phyloP scores from a whole-genome alignment of 2,329 filamentous ascomycete genomes.

The Cladosporium sp. region DNA sequence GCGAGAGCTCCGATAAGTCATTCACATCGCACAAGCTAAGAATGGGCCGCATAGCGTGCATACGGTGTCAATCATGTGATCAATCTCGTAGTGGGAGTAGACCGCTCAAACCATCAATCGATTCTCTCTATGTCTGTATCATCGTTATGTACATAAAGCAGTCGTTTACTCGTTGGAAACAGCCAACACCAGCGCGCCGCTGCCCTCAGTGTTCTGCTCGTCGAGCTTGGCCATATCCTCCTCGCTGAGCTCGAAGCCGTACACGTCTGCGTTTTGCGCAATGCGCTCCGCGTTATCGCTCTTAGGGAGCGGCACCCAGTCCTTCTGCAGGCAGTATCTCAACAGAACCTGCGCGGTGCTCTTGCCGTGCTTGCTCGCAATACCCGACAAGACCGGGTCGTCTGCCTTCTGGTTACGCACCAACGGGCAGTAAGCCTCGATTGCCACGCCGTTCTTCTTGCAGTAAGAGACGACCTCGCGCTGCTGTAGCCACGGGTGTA shows the following conservation, averaged over 20 bases:
- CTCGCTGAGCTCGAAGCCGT: slow-evolving; percentile 57
- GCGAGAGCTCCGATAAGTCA: neutral
- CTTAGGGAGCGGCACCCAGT: slow-evolving; percentile 69
- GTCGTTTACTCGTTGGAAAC: slow-evolving; percentile 31
- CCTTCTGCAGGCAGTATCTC: slow-evolving; percentile 80
- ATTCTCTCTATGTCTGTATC: neutral
- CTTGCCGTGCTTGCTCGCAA: slow-evolving; percentile 73
- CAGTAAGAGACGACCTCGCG: slow-evolving; percentile 59
- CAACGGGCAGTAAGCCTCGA: slow-evolving; percentile 66
- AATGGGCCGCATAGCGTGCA: slow-evolving; percentile 14
- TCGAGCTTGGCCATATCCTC: slow-evolving; percentile 60
- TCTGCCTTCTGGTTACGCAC: slow-evolving; percentile 71
- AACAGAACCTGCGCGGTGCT: slow-evolving; percentile 75
- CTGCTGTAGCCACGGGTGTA: slow-evolving; percentile 73
- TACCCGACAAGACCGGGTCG: slow-evolving; percentile 62
- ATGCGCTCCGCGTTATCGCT: slow-evolving; percentile 69
- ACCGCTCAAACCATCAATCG: neutral
- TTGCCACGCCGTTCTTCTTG: slow-evolving; percentile 58
- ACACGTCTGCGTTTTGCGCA: slow-evolving; percentile 64
- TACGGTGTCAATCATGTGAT: slow-evolving; percentile 8
- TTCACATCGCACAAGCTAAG: neutral
- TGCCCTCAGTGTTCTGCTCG: slow-evolving; percentile 44
- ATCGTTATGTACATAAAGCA: neutral
- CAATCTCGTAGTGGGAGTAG: neutral
- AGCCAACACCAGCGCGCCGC: slow-evolving; percentile 35